Evolutionary conservation across 441 rosid species (phyloP).

Genomic region (Sinapis alba): DNA sequence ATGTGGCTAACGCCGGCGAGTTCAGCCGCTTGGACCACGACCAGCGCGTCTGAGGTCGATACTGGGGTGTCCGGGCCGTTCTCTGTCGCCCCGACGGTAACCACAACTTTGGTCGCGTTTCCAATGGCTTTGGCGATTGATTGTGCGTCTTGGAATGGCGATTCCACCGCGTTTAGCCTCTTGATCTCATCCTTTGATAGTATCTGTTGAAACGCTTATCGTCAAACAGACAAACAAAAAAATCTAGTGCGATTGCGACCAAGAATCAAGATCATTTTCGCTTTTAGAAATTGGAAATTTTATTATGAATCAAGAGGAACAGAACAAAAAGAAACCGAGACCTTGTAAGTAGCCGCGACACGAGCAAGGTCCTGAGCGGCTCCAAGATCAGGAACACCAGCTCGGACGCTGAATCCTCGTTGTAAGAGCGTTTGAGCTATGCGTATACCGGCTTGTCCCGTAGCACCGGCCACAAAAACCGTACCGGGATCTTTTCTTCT

Average conservation of each 20-base stretch:
- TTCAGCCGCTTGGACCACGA: slow-evolving; percentile 79
- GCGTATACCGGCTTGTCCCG: slow-evolving; percentile 90
- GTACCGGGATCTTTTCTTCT: slow-evolving; percentile 82
- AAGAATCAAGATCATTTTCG: not conserved
- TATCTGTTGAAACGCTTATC: slow-evolving; percentile 49
- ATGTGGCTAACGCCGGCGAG: slow-evolving; percentile 88
- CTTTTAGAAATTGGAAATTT: not conserved
- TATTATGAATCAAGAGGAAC: slow-evolving; percentile 3
- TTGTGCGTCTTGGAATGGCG: slow-evolving; percentile 65
- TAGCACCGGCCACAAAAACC: slow-evolving; percentile 95
- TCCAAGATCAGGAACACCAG: slow-evolving; percentile 82
- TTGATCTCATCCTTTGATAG: slow-evolving; percentile 79
- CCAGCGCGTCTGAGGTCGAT: slow-evolving; percentile 71
- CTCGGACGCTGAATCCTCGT: slow-evolving; percentile 82
- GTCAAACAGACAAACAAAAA: not conserved
- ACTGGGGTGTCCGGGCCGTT: slow-evolving; percentile 71
- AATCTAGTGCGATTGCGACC: not conserved
- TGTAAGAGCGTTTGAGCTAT: slow-evolving; percentile 74
- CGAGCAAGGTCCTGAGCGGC: slow-evolving; percentile 92
- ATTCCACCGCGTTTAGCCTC: slow-evolving; percentile 87
- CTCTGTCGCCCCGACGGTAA: slow-evolving; percentile 74
- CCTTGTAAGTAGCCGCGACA: slow-evolving; percentile 83
- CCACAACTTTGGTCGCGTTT: slow-evolving; percentile 88
- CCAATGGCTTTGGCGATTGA: slow-evolving; percentile 97
- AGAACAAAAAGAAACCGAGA: slow-evolving; percentile 30